Evolutionary conservation across 179 eudicot genomes (phyloP).

Genomic region (Corrigiola litoralis): DNA sequence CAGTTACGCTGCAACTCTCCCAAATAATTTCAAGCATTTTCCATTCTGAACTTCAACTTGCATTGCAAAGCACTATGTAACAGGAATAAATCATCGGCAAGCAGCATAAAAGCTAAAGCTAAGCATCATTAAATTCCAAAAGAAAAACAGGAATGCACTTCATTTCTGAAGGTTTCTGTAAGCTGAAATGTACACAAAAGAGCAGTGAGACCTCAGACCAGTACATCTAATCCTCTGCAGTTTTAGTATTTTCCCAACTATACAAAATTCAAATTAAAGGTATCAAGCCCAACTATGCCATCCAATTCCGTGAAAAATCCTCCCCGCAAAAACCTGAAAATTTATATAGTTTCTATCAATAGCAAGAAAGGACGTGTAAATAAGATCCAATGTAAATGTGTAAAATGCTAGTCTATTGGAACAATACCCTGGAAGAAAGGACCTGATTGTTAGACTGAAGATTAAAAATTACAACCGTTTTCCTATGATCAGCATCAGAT

Average conservation of each 20-base stretch:
- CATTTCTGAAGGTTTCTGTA: slow-evolving; percentile 14
- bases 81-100: too few relatives aligned
- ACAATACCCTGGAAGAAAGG: background rate
- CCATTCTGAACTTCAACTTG: too few relatives aligned
- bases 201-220: slow-evolving; percentile 4
- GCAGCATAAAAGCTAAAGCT: too few relatives aligned
- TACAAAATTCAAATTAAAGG: slow-evolving; percentile 22
- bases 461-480: background rate
- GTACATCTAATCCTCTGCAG: slow-evolving; percentile 13
- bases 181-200: slow-evolving; percentile 25
- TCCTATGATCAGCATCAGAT: background rate
- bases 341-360: background rate
- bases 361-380: too few relatives aligned
- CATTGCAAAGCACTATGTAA: too few relatives aligned
- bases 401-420: background rate
- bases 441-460: background rate
- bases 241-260: slow-evolving; percentile 22
- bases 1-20: too few relatives aligned
- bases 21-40: too few relatives aligned
- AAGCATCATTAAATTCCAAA: background rate
- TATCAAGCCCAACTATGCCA: slow-evolving; percentile 11
- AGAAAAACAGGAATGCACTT: background rate
- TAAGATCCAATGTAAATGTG: background rate
- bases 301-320: slow-evolving; percentile 11
- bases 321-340: slow-evolving; percentile 14